Conservation (phyloP, 73 alveolate species). For the Tetrahymena malaccensis region DNA sequence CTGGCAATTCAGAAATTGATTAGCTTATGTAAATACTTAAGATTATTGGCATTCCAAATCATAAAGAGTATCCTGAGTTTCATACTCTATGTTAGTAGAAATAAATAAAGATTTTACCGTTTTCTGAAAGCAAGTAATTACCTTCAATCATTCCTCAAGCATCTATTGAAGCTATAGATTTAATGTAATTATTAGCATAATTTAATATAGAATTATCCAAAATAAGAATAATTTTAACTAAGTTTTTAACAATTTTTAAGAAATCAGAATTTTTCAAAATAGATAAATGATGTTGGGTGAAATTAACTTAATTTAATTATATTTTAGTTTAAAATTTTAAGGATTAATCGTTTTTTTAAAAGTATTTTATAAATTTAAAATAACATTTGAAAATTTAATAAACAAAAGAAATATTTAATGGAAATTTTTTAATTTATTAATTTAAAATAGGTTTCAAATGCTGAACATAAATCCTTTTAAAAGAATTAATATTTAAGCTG, state of each 20-base stretch:
- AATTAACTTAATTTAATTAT: too few species aligned
- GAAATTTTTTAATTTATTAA: background rate
- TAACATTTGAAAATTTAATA: too few species aligned
- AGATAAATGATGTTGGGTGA: too few species aligned
- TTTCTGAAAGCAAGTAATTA: conserved; percentile 38
- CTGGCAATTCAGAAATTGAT: conserved; percentile 77
- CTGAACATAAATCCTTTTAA: background rate
- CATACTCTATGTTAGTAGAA: conserved; percentile 51
- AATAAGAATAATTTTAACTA: too few species aligned
- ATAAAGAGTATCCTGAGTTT: conserved; percentile 72
- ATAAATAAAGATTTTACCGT: conserved; percentile 50
- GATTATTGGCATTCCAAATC: conserved; percentile 76
- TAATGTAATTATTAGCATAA: background rate
- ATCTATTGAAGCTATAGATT: conserved; percentile 5
- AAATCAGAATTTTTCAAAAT: too few species aligned
- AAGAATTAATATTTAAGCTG: background rate
- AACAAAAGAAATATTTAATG: too few species aligned
- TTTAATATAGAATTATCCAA: too few species aligned
- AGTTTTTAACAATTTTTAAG: too few species aligned
- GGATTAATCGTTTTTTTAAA: too few species aligned
- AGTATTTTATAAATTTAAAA: too few species aligned
- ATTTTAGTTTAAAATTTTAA: too few species aligned
- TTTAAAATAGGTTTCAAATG: background rate
- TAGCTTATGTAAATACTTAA: conserved; percentile 64
- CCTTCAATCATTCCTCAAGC: conserved; percentile 52